Percentiles rank a stretch among this genome's conserved stretches.
phyloP scores from a whole-genome alignment of 805 yeast genomes.

The Starmerella vaccinii region DNA sequence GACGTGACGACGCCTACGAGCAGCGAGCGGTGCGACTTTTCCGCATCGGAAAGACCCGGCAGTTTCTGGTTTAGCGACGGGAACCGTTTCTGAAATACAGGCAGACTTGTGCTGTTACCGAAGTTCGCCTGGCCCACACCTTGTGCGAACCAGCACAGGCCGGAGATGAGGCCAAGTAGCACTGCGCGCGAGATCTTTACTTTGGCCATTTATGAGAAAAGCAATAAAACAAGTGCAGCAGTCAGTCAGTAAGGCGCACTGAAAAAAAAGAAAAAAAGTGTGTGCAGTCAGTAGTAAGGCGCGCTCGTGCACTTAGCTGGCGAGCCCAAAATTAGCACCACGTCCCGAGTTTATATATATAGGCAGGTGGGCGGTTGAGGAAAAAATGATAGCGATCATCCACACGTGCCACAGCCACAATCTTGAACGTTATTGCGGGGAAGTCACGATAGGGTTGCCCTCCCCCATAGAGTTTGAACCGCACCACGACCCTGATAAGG shows the following conservation, averaged over 20 bases:
- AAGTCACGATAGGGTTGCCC: background rate
- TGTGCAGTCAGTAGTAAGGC: too few species aligned
- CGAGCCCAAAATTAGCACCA: background rate
- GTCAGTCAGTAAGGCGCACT: too few species aligned
- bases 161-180: conserved; percentile 6
- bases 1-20: conserved; percentile 28
- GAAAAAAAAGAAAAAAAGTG: too few species aligned
- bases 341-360: too few species aligned
- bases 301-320: too few species aligned
- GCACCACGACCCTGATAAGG: too few species aligned
- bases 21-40: conserved; percentile 18
- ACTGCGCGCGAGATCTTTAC: conserved; percentile 3
- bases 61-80: background rate
- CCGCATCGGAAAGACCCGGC: conserved; percentile 1
- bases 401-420: background rate
- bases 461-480: background rate
- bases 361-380: too few species aligned
- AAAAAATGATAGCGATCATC: background rate
- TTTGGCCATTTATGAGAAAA: background rate
- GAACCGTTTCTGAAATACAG: conserved; percentile 8
- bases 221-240: too few species aligned
- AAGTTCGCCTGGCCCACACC: conserved; percentile 17
- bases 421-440: background rate
- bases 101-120: conserved; percentile 13
- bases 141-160: conserved; percentile 18